A percentile compares a stretch with the other conserved stretches of the same genome.
phyloP scores from a whole-genome alignment of 2,329 filamentous ascomycete genomes.

The Microthyrium microscopicum region DNA sequence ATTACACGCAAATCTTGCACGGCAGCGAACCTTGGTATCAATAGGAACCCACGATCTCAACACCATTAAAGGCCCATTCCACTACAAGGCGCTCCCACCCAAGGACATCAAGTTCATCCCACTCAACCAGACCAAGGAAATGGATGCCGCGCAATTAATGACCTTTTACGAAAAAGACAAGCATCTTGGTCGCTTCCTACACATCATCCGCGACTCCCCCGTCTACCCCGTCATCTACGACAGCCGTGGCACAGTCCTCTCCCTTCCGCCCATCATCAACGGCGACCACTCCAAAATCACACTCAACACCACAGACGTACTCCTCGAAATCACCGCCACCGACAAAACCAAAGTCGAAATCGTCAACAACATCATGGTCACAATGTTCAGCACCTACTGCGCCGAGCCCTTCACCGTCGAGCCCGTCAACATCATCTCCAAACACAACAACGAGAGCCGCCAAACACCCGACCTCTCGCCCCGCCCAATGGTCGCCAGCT shows the following conservation, averaged over 20 bases:
- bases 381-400: constrained; percentile 94
- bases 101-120: constrained; percentile 82
- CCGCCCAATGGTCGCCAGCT: constrained; percentile 61
- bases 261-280: constrained; percentile 95
- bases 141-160: constrained; percentile 84
- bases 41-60: constrained; percentile 96
- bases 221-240: constrained; percentile 96
- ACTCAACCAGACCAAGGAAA: constrained; percentile 77
- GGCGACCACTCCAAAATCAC: constrained; percentile 93
- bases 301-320: constrained; percentile 75
- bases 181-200: constrained; percentile 75
- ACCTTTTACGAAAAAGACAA: constrained; percentile 86
- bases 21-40: constrained; percentile 83
- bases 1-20: constrained; percentile 86
- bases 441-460: constrained; percentile 73
- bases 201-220: constrained; percentile 85
- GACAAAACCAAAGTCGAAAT: constrained; percentile 94
- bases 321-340: constrained; percentile 93
- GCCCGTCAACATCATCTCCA: constrained; percentile 78
- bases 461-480: constrained; percentile 68
- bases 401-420: constrained; percentile 82
- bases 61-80: constrained; percentile 85
- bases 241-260: constrained; percentile 60
- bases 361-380: constrained; percentile 84
- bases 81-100: constrained; percentile 84